Base-by-base conservation (phyloP, 2,329 filamentous ascomycete genomes). In the Aspergillus candidus region DNA sequence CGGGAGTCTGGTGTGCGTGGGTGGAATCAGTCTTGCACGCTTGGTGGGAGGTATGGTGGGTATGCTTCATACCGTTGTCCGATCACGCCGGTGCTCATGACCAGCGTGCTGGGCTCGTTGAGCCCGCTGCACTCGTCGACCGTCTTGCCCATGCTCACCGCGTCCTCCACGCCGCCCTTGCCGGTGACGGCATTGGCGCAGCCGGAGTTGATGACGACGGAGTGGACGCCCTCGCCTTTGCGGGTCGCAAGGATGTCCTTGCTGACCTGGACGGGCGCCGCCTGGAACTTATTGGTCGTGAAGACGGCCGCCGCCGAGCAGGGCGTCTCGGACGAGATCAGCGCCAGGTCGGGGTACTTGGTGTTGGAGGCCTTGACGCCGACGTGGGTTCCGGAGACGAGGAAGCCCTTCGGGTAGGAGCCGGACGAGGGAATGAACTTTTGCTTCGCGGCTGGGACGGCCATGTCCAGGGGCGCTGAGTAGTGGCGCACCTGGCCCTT, bases 61-160 rank as follows among this genome's bases (percentile, higher is more conserved):
- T 22, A 15, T 13, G 31, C 3, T 6, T 42, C 69, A 52, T 65
- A 84, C 83, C 87, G 82, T 69, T 97, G 91, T 7, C 93, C 93
- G 62, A 98, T 98, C 35, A 98, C 93, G 43, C 93, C 93, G 2
- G 93, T 98, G 65, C 89, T 96, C 93, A 98, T 97, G 49, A 97
- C 91, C 38, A 98, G 75, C n/a, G 88, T 93, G 53, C 75, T 76
- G 32, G 77, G 72, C 37, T 74, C 71, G 35, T 69, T 65, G 10
- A 65, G 57, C n/a, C 67, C 67, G 50, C 80, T 80, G 55, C 77
- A 79, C 43, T 79, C 73, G 62, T 96, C 89, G 6, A 90, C 87
- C 51, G 80, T 82, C 49, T 72, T 71, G 12, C 85, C 87, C 93
- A 98, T 98, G 46, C 76, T 78, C 46, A 79, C 76, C 8, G 93